Base-by-base conservation (phyloP, 805 yeast species). In the Naumovozyma castellii region DNA sequence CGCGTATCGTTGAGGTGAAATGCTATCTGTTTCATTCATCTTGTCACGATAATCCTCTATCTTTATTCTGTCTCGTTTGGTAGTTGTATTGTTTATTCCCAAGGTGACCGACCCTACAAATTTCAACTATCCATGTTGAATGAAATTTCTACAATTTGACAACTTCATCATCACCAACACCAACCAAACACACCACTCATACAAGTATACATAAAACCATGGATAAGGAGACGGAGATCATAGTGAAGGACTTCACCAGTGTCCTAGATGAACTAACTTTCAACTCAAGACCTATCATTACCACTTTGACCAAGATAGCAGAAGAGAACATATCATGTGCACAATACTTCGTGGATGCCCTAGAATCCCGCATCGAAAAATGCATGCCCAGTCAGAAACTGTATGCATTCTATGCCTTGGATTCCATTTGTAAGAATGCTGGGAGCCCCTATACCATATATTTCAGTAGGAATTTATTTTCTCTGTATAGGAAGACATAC, bases 231-330 rank as follows among this genome's bases (percentile, higher is more conserved):
- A 46, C 68, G 6, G 56, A 75, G 35, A 65, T 40, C 8, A 42
- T 54, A 20, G 52, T 56, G 14, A 50, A 73, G 44, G 95, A 88
- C 60, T 90, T 81, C 60, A 72, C 73, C 32, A 73, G 73, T 47
- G 77, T 87, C 25, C 67, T 90, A 32, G 72, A 72, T 27, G 92
- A 84, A 42, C 68, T 92, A 44, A 85, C 95, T 3, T 81, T 82
- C 64, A 88, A 87, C 60, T 85, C 96, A 5, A 71, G 86, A 43
- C 97, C 97, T 9, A 84, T 88, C 40, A 92, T 92, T 44, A 80
- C 84, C 31, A 82, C 78, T 34, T 69, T 88, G 52, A 92, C 97
- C 6, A 71, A 75, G 32, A 74, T 87, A 39, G 97, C 98, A 2
- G 83, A 76, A 50, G 97, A 92, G 56, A 85, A 86, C 57, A 72